Conservation (phyloP, 192 early-diverging fungal genomes). For the Backusella luteola region DNA sequence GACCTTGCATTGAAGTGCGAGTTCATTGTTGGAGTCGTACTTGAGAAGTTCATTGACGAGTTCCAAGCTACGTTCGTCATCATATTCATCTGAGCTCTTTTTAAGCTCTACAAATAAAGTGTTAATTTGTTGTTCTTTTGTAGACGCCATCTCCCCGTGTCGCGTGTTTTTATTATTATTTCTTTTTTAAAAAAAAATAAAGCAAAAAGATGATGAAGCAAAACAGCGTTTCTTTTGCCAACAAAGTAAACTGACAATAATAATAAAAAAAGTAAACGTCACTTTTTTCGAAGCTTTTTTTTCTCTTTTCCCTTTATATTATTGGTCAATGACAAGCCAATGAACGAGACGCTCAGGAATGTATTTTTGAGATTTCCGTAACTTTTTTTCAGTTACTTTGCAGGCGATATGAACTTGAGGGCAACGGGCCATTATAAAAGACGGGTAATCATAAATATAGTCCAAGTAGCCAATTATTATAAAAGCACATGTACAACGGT, state of each 20-base stretch:
- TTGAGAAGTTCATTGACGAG: slow-evolving; percentile 53
- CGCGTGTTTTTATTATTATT: neutral
- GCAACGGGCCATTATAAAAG: too few relatives aligned
- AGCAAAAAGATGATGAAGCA: neutral
- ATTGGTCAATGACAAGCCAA: neutral
- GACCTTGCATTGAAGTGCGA: slow-evolving; percentile 57
- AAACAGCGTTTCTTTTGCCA: neutral
- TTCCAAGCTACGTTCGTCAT: slow-evolving; percentile 53
- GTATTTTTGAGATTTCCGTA: neutral
- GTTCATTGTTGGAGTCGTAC: slow-evolving; percentile 43
- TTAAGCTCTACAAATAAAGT: slow-evolving; percentile 14
- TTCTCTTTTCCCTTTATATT: neutral
- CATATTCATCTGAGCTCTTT: slow-evolving; percentile 24
- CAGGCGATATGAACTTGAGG: too few relatives aligned
- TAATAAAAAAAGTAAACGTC: neutral
- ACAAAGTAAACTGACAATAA: too few relatives aligned
- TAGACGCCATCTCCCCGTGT: slow-evolving; percentile 5
- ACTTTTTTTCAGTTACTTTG: too few relatives aligned
- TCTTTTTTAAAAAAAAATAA: neutral
- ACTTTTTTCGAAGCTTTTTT: neutral
- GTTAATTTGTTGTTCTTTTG: slow-evolving; percentile 19
- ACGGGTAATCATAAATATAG: too few relatives aligned
- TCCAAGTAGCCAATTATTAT: neutral
- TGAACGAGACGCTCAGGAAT: neutral
- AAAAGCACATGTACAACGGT: neutral